phyloP scores from a whole-genome alignment of 2,329 filamentous ascomycete species.

The Lasiodiplodia sp. region DNA sequence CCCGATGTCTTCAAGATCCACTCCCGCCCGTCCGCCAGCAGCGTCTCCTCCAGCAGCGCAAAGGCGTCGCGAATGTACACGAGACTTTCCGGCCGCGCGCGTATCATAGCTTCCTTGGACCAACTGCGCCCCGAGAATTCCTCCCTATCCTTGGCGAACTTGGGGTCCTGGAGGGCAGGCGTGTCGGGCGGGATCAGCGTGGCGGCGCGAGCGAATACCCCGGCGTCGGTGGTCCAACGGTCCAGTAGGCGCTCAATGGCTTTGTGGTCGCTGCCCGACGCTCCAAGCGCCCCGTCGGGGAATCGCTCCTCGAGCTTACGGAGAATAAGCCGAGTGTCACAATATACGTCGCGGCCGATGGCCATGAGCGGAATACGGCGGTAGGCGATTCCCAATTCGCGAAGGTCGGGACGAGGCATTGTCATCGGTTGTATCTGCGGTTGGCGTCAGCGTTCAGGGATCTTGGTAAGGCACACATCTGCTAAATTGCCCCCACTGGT shows the following conservation, averaged over 20 bases:
- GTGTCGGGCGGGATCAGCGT: conserved; percentile 63
- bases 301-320: conserved; percentile 67
- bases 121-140: conserved; percentile 55
- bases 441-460: conserved; percentile 21
- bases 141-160: conserved; percentile 66
- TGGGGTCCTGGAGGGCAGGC: conserved; percentile 63
- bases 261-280: conserved; percentile 43
- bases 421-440: conserved; percentile 68
- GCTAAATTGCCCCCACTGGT: conserved; percentile 4
- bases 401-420: conserved; percentile 71
- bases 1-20: conserved; percentile 66
- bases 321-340: conserved; percentile 74
- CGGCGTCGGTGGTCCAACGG: conserved; percentile 62
- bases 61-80: conserved; percentile 63
- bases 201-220: conserved; percentile 61
- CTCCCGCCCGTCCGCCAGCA: conserved; percentile 70
- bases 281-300: conserved; percentile 41
- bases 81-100: conserved; percentile 63
- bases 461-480: conserved; percentile 26
- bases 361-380: conserved; percentile 73
- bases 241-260: conserved; percentile 65
- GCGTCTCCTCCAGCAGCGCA: conserved; percentile 65
- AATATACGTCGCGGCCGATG: conserved; percentile 72
- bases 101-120: conserved; percentile 48
- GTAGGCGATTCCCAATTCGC: conserved; percentile 68